Percentiles rank a stretch among this genome's conserved stretches.
phyloP scores from a whole-genome alignment of 2,329 filamentous ascomycete genomes.

The Metarhizium humberi region DNA sequence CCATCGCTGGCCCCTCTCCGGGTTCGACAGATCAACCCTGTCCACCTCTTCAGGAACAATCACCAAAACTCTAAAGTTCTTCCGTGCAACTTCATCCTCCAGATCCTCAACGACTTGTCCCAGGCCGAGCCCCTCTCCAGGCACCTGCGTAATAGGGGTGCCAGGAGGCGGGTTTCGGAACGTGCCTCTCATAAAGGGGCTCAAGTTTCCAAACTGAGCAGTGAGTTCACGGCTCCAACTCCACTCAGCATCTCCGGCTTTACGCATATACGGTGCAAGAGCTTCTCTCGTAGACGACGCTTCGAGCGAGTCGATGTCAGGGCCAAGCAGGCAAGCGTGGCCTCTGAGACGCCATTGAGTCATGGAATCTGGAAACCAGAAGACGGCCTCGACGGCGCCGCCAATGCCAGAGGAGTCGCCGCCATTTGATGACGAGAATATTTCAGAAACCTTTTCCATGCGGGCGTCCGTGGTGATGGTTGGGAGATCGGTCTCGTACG shows the following conservation, averaged over 20 bases:
- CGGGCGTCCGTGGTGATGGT: slow-evolving; percentile 82
- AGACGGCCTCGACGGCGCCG: slow-evolving; percentile 69
- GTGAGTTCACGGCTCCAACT: slow-evolving; percentile 73
- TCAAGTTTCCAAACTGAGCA: slow-evolving; percentile 82
- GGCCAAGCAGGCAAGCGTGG: slow-evolving; percentile 62
- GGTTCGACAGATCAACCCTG: slow-evolving; percentile 60
- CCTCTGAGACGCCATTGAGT: slow-evolving; percentile 84
- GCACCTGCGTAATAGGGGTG: slow-evolving; percentile 42
- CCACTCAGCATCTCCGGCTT: slow-evolving; percentile 32
- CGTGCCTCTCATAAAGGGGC: slow-evolving; percentile 67
- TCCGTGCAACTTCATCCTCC: slow-evolving; percentile 59
- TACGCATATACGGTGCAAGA: slow-evolving; percentile 54
- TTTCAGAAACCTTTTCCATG: slow-evolving; percentile 73
- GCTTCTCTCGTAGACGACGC: slow-evolving; percentile 45
- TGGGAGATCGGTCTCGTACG: slow-evolving; percentile 67
- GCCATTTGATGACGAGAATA: slow-evolving; percentile 36
- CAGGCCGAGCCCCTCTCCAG: slow-evolving; percentile 31
- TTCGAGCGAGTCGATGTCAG: slow-evolving; percentile 46
- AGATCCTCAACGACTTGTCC: slow-evolving; percentile 62
- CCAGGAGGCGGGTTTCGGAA: slow-evolving; percentile 68
- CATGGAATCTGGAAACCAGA: slow-evolving; percentile 62
- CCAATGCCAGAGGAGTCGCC: slow-evolving; percentile 49
- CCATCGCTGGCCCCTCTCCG: slow-evolving; percentile 53
- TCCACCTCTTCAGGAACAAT: slow-evolving; percentile 74
- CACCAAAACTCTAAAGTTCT: slow-evolving; percentile 75